Percentiles rank a stretch among this genome's conserved stretches.
These are phyloP conservation scores for Porphyrellus cyaneotinctus DNA, from an alignment of 768 basidiomycete species.

Conservation along the genomic window DNA sequence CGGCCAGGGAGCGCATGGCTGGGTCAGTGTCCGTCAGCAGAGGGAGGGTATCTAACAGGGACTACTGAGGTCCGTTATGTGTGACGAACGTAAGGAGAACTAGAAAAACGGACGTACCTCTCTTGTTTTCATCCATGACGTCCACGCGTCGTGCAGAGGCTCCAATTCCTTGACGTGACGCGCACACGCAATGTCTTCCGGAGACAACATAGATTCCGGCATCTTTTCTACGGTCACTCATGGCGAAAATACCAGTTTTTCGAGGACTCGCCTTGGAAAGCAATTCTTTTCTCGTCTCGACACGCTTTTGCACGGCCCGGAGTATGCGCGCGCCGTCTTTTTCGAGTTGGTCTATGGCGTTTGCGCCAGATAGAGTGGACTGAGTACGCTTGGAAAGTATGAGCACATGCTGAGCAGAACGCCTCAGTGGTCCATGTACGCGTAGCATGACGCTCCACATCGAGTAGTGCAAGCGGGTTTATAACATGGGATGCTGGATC, in stretches of 20 bases:
- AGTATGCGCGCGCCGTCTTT: slow-evolving; percentile 50
- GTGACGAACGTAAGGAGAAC: neutral
- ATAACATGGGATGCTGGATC: neutral
- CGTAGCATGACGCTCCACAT: slow-evolving; percentile 13
- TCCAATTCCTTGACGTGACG: slow-evolving; percentile 68
- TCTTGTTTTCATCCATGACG: slow-evolving; percentile 51
- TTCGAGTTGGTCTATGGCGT: slow-evolving; percentile 29
- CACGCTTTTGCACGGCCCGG: slow-evolving; percentile 49
- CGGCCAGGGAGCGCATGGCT: slow-evolving; percentile 68
- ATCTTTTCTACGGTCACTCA: slow-evolving; percentile 37
- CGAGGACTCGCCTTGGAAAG: slow-evolving; percentile 39
- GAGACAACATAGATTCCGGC: slow-evolving; percentile 48
- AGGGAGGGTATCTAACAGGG: slow-evolving; percentile 55
- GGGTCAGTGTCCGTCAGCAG: slow-evolving; percentile 74
- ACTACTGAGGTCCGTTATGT: slow-evolving; percentile 43
- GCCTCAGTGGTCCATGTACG: slow-evolving; percentile 13
- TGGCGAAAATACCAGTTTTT: neutral
- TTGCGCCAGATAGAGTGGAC: slow-evolving; percentile 10
- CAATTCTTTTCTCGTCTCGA: slow-evolving; percentile 46
- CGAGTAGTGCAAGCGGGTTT: neutral
- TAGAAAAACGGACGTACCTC: slow-evolving; percentile 42
- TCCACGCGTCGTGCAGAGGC: slow-evolving; percentile 65
- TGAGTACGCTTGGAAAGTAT: slow-evolving; percentile 8
- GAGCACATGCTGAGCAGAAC: slow-evolving; percentile 8
- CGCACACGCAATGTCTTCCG: slow-evolving; percentile 54